Conservation (phyloP, 352 stramenopile genomes). For the Globisporangium sylvaticum region DNA sequence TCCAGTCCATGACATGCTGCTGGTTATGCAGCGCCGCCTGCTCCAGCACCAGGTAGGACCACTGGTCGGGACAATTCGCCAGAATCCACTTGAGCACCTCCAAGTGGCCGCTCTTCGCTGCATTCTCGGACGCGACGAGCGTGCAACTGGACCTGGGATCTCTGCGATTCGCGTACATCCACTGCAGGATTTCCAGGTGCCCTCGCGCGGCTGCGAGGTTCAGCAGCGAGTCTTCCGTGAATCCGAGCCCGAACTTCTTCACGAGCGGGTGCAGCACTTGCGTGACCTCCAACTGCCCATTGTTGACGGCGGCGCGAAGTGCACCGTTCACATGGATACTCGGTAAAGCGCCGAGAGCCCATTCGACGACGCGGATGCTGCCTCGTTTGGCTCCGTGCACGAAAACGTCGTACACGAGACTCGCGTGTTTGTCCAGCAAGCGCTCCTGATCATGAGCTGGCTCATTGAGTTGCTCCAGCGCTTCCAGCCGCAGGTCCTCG, state of each 20-base stretch:
- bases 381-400: constrained; percentile 12
- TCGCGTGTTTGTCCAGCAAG: not conserved
- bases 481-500: constrained; percentile 4
- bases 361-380: constrained; percentile 2
- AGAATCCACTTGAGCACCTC: constrained; percentile 5
- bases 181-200: constrained; percentile 6
- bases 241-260: constrained; percentile 6
- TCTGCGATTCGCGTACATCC: constrained; percentile 10
- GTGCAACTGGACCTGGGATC: not conserved
- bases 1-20: constrained; percentile 13
- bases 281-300: not conserved
- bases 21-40: constrained; percentile 9
- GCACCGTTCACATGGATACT: constrained; percentile 8
- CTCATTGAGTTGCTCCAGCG: not conserved
- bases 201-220: constrained; percentile 10
- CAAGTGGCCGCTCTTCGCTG: constrained; percentile 6
- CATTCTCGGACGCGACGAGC: constrained; percentile 2
- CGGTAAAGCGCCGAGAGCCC: not conserved
- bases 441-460: not conserved
- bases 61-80: not conserved
- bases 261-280: constrained; percentile 9
- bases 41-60: constrained; percentile 6
- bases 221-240: constrained; percentile 11
- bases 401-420: constrained; percentile 11
- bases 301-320: constrained; percentile 9